Conservation (phyloP, 345 rosid genomes). For the Eucalyptus polybractea region DNA sequence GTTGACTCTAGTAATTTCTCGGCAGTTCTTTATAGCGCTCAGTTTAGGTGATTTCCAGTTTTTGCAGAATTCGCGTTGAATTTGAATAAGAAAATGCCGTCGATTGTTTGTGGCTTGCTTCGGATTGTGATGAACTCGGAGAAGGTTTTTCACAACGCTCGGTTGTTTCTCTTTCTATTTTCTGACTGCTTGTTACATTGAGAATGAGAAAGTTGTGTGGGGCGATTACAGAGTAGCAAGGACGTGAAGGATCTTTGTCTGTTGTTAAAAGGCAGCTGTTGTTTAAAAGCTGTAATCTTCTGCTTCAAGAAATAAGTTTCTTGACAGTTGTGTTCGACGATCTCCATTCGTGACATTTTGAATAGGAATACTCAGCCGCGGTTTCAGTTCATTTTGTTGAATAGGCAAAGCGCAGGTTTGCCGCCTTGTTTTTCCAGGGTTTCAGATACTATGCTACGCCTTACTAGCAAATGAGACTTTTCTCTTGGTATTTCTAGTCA, state of each 20-base stretch:
- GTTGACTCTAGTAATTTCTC: too few relatives aligned
- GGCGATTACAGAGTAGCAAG: conserved; percentile 42
- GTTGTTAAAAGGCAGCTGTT: conserved; percentile 49
- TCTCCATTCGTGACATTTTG: neutral
- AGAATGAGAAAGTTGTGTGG: neutral
- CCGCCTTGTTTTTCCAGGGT: neutral
- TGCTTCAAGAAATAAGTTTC: neutral
- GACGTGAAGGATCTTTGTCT: conserved; percentile 69
- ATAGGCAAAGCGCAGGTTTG: conserved; percentile 43
- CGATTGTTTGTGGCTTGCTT: neutral
- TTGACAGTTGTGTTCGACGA: neutral
- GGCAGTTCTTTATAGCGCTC: too few relatives aligned
- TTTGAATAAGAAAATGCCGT: neutral
- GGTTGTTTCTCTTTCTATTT: neutral
- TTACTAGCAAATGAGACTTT: neutral
- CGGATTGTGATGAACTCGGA: neutral
- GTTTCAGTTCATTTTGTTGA: conserved; percentile 69
- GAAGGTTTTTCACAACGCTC: neutral
- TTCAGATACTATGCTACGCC: neutral
- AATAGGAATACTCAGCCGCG: conserved; percentile 51
- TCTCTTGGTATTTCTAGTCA: neutral
- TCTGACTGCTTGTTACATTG: neutral
- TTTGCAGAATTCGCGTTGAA: neutral
- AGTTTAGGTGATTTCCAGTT: neutral
- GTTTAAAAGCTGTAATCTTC: neutral